Conservation (phyloP, 2,329 filamentous ascomycete species). For the Tolypocladium pustulatum region DNA sequence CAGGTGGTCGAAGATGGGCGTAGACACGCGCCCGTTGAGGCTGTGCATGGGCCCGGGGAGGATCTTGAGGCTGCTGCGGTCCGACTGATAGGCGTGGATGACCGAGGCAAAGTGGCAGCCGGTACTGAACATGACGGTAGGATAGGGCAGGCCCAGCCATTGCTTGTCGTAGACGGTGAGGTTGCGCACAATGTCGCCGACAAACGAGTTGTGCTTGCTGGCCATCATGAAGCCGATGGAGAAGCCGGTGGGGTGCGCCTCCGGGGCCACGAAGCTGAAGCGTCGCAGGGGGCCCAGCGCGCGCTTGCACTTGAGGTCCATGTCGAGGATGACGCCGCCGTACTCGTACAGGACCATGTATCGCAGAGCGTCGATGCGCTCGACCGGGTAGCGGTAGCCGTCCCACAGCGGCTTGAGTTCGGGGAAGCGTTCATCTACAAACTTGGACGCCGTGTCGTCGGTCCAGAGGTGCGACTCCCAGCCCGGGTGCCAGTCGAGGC, state of each 20-base stretch:
- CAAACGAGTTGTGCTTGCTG: constrained; percentile 20
- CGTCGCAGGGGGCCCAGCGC: constrained; percentile 26
- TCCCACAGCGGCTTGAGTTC: constrained; percentile 24
- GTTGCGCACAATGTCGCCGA: constrained; percentile 20
- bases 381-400: constrained; percentile 57
- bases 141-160: constrained; percentile 28
- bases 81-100: constrained; percentile 24
- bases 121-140: constrained; percentile 32
- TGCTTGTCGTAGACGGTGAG: constrained; percentile 22
- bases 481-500: constrained; percentile 20
- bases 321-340: constrained; percentile 17
- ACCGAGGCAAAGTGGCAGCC: constrained; percentile 30
- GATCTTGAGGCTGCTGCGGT: constrained; percentile 22
- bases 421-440: constrained; percentile 10
- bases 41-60: constrained; percentile 25
- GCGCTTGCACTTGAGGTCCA: constrained; percentile 24
- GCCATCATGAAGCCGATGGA: constrained; percentile 32
- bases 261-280: constrained; percentile 30
- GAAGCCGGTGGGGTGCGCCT: constrained; percentile 27
- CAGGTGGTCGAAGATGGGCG: constrained; percentile 28
- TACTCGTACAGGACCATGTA: constrained; percentile 35
- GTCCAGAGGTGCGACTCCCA: constrained; percentile 18
- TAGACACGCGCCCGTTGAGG: constrained; percentile 26
- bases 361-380: constrained; percentile 59
- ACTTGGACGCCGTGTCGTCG: constrained; percentile 8